Conservation (phyloP, 805 yeast species). For the Starmerella stellata region DNA sequence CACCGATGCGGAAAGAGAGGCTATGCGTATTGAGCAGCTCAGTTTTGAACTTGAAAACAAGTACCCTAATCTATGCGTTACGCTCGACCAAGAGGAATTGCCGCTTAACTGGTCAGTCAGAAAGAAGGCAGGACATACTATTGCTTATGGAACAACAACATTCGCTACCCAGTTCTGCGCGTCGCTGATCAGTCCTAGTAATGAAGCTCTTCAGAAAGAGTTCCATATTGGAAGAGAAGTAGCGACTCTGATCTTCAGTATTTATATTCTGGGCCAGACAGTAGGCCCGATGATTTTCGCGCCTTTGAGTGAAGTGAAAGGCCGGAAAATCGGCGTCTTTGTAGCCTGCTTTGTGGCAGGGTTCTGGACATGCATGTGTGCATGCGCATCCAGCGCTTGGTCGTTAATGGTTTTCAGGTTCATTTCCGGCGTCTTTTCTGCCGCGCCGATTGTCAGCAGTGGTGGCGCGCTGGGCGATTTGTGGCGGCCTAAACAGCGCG, state of each 20-base stretch:
- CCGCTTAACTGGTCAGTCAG: slow-evolving; percentile 39
- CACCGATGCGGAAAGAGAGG: not conserved
- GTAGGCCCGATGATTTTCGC: slow-evolving; percentile 42
- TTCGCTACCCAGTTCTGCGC: slow-evolving; percentile 42
- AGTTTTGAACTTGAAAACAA: slow-evolving; percentile 2
- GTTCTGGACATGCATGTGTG: slow-evolving; percentile 25
- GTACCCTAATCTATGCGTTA: slow-evolving; percentile 9
- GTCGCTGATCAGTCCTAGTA: slow-evolving; percentile 34
- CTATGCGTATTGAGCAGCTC: not conserved
- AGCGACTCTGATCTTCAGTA: slow-evolving; percentile 34
- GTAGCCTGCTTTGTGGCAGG: slow-evolving; percentile 32
- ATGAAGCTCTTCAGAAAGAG: slow-evolving; percentile 28
- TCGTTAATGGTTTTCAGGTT: slow-evolving; percentile 29
- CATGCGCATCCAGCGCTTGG: slow-evolving; percentile 31
- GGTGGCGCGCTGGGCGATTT: slow-evolving; percentile 49
- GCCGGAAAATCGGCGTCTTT: slow-evolving; percentile 35
- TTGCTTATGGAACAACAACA: slow-evolving; percentile 28
- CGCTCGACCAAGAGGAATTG: slow-evolving; percentile 4
- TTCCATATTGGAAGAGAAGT: slow-evolving; percentile 30
- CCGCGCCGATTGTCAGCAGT: slow-evolving; percentile 44
- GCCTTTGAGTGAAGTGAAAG: slow-evolving; percentile 40
- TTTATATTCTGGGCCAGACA: slow-evolving; percentile 45
- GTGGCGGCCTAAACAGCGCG: slow-evolving; percentile 35
- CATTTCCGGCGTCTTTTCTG: slow-evolving; percentile 42
- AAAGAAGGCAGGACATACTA: slow-evolving; percentile 28